Conservation (phyloP, 139 green algal species). For the Chlamydomonas incerta region DNA sequence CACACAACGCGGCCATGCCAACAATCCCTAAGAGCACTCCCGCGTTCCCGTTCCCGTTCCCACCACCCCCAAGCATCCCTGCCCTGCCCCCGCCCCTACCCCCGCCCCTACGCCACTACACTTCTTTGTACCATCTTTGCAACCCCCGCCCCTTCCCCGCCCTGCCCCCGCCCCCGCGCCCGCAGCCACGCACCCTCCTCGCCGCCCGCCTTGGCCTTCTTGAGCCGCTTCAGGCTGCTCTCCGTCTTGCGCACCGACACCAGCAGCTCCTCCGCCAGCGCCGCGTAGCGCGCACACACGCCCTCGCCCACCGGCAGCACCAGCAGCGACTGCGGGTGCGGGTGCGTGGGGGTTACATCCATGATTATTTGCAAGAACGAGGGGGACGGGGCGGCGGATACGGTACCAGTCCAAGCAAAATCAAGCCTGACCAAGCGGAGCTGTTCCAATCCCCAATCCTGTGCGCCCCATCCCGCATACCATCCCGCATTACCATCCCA, state of each 20-base stretch:
- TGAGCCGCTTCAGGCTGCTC: conserved; percentile 86
- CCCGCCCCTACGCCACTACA: neutral
- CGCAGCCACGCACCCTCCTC: conserved; percentile 25
- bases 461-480: too few relatives aligned
- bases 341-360: neutral
- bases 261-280: conserved; percentile 80
- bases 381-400: neutral
- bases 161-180: neutral
- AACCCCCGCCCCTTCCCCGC: neutral
- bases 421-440: too few relatives aligned
- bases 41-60: too few relatives aligned
- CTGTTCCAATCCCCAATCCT: too few relatives aligned
- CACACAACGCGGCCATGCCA: too few relatives aligned
- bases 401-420: neutral
- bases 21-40: too few relatives aligned
- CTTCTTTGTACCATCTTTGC: too few relatives aligned
- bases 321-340: conserved; percentile 34
- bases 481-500: too few relatives aligned
- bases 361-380: too few relatives aligned
- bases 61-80: too few relatives aligned
- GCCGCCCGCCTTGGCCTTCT: conserved; percentile 67
- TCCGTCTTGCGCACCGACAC: conserved; percentile 90
- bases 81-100: neutral
- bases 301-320: conserved; percentile 46
- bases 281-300: conserved; percentile 53